Conservation (phyloP, 2,329 filamentous ascomycete genomes). For the Nemania serpens region DNA sequence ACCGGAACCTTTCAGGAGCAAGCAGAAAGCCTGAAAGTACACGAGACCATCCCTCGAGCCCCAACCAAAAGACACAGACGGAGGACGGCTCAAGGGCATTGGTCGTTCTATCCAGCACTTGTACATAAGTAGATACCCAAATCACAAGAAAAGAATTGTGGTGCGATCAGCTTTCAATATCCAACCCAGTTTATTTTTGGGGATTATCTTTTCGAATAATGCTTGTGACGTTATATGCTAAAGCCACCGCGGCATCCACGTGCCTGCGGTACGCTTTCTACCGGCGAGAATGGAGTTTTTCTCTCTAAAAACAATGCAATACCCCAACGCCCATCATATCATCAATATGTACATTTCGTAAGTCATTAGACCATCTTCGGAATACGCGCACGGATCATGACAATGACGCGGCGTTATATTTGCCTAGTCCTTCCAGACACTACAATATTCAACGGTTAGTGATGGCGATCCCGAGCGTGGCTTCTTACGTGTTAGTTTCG, state of each 20-base stretch:
- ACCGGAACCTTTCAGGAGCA: too few species aligned
- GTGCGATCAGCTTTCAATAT: too few species aligned
- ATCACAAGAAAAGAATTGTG: too few species aligned
- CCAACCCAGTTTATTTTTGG: too few species aligned
- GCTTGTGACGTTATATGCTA: neutral
- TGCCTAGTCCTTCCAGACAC: slow-evolving; percentile 26
- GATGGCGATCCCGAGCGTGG: neutral
- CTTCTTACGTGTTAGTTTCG: neutral
- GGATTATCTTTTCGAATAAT: neutral
- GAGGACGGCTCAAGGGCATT: too few species aligned
- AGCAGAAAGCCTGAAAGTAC: too few species aligned
- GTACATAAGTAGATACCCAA: too few species aligned
- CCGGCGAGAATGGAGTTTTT: slow-evolving; percentile 11
- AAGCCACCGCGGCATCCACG: neutral
- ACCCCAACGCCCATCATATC: slow-evolving; percentile 8
- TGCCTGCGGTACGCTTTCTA: slow-evolving; percentile 1
- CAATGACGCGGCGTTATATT: neutral
- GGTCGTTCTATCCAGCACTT: too few species aligned
- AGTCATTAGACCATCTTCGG: slow-evolving; percentile 1
- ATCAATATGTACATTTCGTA: slow-evolving; percentile 20
- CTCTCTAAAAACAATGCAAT: neutral
- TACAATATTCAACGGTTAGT: slow-evolving; percentile 14
- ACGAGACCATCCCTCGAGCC: too few species aligned
- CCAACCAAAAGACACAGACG: too few species aligned
- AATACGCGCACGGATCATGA: neutral